Percentiles rank a stretch among this genome's conserved stretches.
These are phyloP conservation scores for Capsella bursapastoris DNA, from an alignment of 345 rosid genomes.

Conservation along the genomic window DNA sequence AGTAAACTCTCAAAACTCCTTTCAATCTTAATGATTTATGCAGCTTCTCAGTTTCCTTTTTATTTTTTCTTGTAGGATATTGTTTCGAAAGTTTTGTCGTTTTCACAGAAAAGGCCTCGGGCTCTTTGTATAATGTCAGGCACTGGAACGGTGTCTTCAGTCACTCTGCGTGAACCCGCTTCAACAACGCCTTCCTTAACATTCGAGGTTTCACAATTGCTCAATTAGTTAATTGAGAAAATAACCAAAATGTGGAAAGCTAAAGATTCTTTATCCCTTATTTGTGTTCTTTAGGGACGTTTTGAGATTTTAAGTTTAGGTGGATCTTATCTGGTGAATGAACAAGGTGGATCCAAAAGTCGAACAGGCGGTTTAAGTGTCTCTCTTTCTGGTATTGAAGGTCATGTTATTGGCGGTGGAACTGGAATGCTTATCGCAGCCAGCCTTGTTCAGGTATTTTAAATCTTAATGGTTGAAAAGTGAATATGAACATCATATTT, in stretches of 20 bases:
- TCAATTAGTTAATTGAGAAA: neutral
- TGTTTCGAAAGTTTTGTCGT: slow-evolving; percentile 75
- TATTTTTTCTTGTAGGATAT: slow-evolving; percentile 61
- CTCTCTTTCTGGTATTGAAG: slow-evolving; percentile 91
- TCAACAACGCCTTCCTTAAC: slow-evolving; percentile 61
- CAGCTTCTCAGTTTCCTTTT: slow-evolving; percentile 11
- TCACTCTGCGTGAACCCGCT: slow-evolving; percentile 82
- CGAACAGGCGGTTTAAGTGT: slow-evolving; percentile 94
- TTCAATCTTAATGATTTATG: slow-evolving; percentile 11
- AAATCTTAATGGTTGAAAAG: neutral
- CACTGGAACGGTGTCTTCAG: slow-evolving; percentile 84
- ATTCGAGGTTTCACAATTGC: slow-evolving; percentile 66
- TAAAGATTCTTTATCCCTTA: slow-evolving; percentile 7
- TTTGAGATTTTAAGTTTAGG: slow-evolving; percentile 95
- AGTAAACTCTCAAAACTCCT: slow-evolving; percentile 47
- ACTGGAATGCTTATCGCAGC: slow-evolving; percentile 82
- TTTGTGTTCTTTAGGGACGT: slow-evolving; percentile 64
- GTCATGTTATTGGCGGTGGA: slow-evolving; percentile 92
- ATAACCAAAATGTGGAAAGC: neutral
- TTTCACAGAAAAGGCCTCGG: slow-evolving; percentile 90
- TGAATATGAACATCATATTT: neutral
- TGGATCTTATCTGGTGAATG: slow-evolving; percentile 89
- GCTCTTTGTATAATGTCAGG: slow-evolving; percentile 95
- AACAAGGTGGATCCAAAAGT: slow-evolving; percentile 78
- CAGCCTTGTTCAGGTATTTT: slow-evolving; percentile 75